phyloP scores from a whole-genome alignment of 2,329 filamentous ascomycete species.

The Penicillium paneum region DNA sequence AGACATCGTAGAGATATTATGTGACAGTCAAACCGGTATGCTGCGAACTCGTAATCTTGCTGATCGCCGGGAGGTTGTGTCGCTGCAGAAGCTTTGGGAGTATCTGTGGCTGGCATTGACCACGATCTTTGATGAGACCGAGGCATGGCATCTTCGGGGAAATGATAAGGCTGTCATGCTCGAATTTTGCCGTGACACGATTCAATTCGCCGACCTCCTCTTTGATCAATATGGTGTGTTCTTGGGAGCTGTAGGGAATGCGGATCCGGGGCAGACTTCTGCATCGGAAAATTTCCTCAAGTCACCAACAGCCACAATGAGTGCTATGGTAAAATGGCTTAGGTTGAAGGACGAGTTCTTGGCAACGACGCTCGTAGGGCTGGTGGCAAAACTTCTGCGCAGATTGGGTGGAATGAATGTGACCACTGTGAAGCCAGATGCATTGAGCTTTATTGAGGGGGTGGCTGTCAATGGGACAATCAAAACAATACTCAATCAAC shows the following conservation, averaged over 20 bases:
- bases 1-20: constrained; percentile 62
- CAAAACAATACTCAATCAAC: constrained; percentile 74
- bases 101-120: constrained; percentile 77
- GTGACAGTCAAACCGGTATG: constrained; percentile 60
- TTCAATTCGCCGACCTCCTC: constrained; percentile 84
- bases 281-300: constrained; percentile 58
- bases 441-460: constrained; percentile 59
- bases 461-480: constrained; percentile 55
- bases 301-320: constrained; percentile 62
- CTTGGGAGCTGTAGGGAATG: constrained; percentile 62
- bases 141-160: constrained; percentile 69
- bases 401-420: constrained; percentile 76
- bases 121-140: constrained; percentile 77
- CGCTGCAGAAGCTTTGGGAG: constrained; percentile 76
- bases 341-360: constrained; percentile 85
- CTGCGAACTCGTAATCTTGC: constrained; percentile 57
- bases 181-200: constrained; percentile 89
- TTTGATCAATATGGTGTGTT: constrained; percentile 84
- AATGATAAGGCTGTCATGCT: constrained; percentile 78
- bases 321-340: constrained; percentile 78
- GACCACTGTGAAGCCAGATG: constrained; percentile 62
- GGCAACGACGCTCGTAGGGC: constrained; percentile 73
- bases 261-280: constrained; percentile 39
- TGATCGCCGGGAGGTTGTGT: constrained; percentile 59
- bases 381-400: constrained; percentile 79